Evolutionary conservation across 1,139 yeast genomes (phyloP), one percentile per base, ranked within the genome.

Genomic region (Kodamaea derodonti): DNA sequence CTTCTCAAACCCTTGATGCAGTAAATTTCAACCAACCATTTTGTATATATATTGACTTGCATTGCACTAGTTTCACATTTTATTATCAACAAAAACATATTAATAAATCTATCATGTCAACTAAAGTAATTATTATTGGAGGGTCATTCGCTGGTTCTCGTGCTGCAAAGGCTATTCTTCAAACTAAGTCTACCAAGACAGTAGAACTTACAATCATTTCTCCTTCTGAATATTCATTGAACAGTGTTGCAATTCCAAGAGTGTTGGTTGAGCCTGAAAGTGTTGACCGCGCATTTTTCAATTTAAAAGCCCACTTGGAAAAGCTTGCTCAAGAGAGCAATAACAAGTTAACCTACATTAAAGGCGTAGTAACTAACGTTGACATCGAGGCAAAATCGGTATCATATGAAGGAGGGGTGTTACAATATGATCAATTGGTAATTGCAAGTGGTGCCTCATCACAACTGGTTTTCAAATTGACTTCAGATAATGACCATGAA

Each of bases 381-480:
- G 56, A 61, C 36, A 47, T 62, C 11, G 54, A 51, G 3, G 13
- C 36, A 4, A 41, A 49, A 20, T 29, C 28, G 3, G 39, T 54
- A 1, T 29, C 45, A 3, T 40, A 46, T 17, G 25, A 29, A 2
- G 46, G 48, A 7, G 45, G 42, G 5, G 30, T 29, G 3, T 13
- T 25, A 14, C 8, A 25, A 1, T 65, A 61, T 43, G 67, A 65
- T 37, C 46, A 55, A 32, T 52, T 65, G 39, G 47, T 64, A 5
- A 40, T 66, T 29, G 67, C 70, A 10, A 46, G 62, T 11, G 72
- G 71, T 5, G 32, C 62, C 7, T 41, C 56, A 24, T 39, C 58
- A 3, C 41, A 42, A 8, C 43, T 54, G 10, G 58, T 56, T 1
- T 58, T 60, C 42, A 63, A 60, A 39, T 49, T 59, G 31, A 51